Base-by-base conservation (phyloP, 2,329 filamentous ascomycete genomes). In the Sodiomyces alkalinus region DNA sequence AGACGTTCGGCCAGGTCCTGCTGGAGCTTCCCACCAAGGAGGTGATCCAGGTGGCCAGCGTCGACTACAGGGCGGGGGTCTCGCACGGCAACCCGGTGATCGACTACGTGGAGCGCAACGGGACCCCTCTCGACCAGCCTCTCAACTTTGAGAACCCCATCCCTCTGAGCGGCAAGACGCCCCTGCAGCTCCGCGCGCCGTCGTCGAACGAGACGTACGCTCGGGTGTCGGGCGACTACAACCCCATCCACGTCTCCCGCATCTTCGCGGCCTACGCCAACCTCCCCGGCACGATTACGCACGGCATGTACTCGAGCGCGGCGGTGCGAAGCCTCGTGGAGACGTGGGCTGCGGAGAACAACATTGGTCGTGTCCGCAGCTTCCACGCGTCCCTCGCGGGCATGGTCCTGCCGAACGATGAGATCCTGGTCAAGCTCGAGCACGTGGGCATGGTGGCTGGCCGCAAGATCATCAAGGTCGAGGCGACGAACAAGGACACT, bases 251-350 rank as follows among this genome's bases (percentile, higher is more conserved):
- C 64, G 90, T 98, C 24, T 94, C 90, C 9, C 80, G 90, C 32
- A 83, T 94, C 31, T 98, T 98, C 59, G 81, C 90, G 18, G 83
- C 74, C 57, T 98, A 96, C 46, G 92, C 90, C 50, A 90, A 86
- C 52, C 68, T 98, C 11, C 86, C 86, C 2, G 92, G 90, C 27
- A 98, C 90, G 24, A 98, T 98, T 47, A 98, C 90, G 2, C 90
- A 98, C 51, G 90, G 90, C 50, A 98, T 98, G 90, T 98, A 96
- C 66, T 92, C 87, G 2, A 96, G 87, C 55, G 90, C 90, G 40
- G 82, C 90, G 20, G 90, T 98, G 17, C 79, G 92, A 45, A 92
- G 85, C 49, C 64, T 98, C 29, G 86, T 98, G 6, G 90, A 98
- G 65, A 98, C 85, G 0, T 98, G 90, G 90, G 90, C 92, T 29